These are phyloP conservation scores for Polychytrium aggregatum DNA, from an alignment of 192 early-diverging fungal genomes.

Conservation along the genomic window DNA sequence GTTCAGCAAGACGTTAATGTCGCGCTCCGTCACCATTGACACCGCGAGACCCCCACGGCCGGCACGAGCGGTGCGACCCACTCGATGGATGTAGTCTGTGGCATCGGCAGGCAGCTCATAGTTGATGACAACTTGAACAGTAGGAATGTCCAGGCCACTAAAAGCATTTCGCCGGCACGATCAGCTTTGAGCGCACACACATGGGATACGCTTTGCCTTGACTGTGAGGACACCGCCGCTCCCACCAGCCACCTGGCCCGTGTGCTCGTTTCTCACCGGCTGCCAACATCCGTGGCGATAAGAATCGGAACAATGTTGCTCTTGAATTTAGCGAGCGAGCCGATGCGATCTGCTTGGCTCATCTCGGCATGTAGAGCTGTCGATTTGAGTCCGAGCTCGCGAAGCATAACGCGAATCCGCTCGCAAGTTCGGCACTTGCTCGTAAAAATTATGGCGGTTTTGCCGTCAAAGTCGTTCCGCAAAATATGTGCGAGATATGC, in stretches of 20 bases:
- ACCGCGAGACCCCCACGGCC: conserved; percentile 83
- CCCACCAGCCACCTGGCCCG: no score
- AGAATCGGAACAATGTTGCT: conserved; percentile 76
- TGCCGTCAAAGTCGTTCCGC: conserved; percentile 54
- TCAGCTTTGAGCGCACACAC: no score
- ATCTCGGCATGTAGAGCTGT: conserved; percentile 89
- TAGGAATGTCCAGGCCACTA: conserved; percentile 93
- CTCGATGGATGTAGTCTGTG: conserved; percentile 96
- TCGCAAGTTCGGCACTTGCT: conserved; percentile 67
- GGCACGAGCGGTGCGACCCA: conserved; percentile 96
- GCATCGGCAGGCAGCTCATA: conserved; percentile 92
- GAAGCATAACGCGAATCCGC: conserved; percentile 70
- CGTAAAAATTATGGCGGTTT: conserved; percentile 90
- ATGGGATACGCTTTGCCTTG: no score
- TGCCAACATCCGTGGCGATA: conserved; percentile 94
- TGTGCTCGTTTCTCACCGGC: conserved; percentile 39
- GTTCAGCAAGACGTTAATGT: conserved; percentile 78
- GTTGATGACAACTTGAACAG: conserved; percentile 86
- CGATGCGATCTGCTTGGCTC: conserved; percentile 81
- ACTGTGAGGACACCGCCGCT: no score
- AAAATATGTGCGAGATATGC: conserved; percentile 77
- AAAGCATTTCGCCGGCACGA: no score
- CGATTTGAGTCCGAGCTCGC: conserved; percentile 80
- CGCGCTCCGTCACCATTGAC: conserved; percentile 67
- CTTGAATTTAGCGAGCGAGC: conserved; percentile 87